These are phyloP conservation scores for Ganoderma leucocontextum DNA, from an alignment of 1,284 basidiomycete genomes.

Conservation along the genomic window DNA sequence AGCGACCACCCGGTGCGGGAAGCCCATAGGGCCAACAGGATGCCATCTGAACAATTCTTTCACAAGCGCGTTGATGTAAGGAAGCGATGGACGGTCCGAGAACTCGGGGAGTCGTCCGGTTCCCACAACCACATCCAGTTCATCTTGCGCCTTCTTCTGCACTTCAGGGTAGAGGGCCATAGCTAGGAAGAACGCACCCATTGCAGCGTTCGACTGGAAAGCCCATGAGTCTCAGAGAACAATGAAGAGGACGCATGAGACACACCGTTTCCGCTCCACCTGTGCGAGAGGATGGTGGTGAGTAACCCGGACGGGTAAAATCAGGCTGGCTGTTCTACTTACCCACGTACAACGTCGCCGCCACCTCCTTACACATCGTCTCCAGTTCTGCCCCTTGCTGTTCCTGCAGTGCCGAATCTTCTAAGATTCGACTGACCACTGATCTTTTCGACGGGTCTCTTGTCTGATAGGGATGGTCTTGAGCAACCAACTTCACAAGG, in stretches of 20 bases:
- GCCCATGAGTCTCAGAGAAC: not conserved
- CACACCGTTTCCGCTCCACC: slow-evolving; percentile 28
- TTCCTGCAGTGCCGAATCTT: slow-evolving; percentile 12
- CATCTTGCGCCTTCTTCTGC: slow-evolving; percentile 41
- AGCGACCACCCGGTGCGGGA: slow-evolving; percentile 22
- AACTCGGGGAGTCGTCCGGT: slow-evolving; percentile 41
- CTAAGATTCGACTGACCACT: slow-evolving; percentile 13
- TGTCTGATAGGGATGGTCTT: not conserved
- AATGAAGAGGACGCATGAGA: not conserved
- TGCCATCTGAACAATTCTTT: slow-evolving; percentile 47
- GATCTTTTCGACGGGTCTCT: slow-evolving; percentile 12
- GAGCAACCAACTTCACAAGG: too few species aligned
- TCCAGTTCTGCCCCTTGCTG: not conserved
- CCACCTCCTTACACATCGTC: slow-evolving; percentile 6
- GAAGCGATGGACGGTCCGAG: slow-evolving; percentile 38
- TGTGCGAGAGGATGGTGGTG: not conserved
- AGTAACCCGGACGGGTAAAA: not conserved
- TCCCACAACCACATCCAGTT: slow-evolving; percentile 43
- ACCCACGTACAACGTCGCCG: slow-evolving; percentile 30
- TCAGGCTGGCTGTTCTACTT: not conserved
- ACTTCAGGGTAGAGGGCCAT: slow-evolving; percentile 43
- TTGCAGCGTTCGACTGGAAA: slow-evolving; percentile 23
- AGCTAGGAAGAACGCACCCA: slow-evolving; percentile 38
- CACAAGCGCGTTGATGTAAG: slow-evolving; percentile 42
- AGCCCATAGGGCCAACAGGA: slow-evolving; percentile 29